These are phyloP conservation scores for Sporodiniella umbellata DNA, from an alignment of 371 early-diverging fungal genomes.

Conservation along the genomic window DNA sequence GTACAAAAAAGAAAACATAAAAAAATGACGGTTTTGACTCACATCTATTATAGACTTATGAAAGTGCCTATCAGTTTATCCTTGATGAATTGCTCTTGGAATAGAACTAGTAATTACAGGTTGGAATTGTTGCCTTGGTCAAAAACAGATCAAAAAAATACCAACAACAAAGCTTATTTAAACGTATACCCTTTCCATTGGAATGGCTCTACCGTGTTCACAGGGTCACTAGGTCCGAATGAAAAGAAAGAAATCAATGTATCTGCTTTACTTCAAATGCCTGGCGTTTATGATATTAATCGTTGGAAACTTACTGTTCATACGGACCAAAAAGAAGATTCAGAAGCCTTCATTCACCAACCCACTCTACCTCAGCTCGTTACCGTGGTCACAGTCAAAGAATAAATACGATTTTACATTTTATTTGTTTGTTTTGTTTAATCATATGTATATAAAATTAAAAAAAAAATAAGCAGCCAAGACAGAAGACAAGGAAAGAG, in stretches of 20 bases:
- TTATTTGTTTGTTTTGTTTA: not conserved
- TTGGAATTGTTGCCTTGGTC: constrained; percentile 54
- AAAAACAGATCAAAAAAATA: constrained; percentile 12
- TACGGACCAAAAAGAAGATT: constrained; percentile 20
- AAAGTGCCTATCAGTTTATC: constrained; percentile 46
- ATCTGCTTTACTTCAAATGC: constrained; percentile 53
- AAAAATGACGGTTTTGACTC: not conserved
- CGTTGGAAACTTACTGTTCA: constrained; percentile 62
- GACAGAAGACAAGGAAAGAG: no score
- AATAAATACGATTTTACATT: constrained; percentile 1
- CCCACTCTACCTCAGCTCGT: constrained; percentile 30
- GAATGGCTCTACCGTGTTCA: constrained; percentile 57
- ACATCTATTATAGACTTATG: constrained; percentile 36
- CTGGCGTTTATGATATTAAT: constrained; percentile 73
- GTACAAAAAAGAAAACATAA: constrained; percentile 26
- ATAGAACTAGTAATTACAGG: constrained; percentile 49
- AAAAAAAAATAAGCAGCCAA: not conserved
- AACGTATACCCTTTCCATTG: constrained; percentile 54
- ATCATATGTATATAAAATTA: not conserved
- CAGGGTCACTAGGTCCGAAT: constrained; percentile 54
- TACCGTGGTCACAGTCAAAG: constrained; percentile 6
- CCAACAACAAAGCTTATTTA: constrained; percentile 26
- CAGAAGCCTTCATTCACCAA: constrained; percentile 23
- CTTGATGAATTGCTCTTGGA: constrained; percentile 65
- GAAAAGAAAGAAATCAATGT: constrained; percentile 40